phyloP scores from a whole-genome alignment of 2,329 filamentous ascomycete genomes.

The Cercospora sp. region DNA sequence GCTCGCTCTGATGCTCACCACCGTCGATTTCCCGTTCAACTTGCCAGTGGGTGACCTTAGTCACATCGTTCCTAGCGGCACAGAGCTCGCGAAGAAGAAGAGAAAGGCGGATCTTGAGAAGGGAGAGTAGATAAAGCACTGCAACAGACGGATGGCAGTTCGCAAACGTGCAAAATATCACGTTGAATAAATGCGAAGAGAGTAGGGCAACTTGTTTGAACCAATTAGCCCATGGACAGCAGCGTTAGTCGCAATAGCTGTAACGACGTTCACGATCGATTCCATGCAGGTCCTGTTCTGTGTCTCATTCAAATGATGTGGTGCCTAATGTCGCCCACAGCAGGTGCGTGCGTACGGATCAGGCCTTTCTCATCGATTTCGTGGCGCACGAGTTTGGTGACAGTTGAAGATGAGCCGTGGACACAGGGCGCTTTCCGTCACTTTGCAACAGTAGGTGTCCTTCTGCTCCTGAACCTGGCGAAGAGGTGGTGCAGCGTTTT shows the following conservation, averaged over 20 bases:
- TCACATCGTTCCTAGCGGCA: conserved; percentile 20
- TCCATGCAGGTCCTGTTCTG: not conserved
- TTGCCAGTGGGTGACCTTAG: conserved; percentile 28
- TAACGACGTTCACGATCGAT: not conserved
- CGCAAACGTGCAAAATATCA: not conserved
- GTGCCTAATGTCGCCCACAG: not conserved
- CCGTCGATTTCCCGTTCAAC: conserved; percentile 25
- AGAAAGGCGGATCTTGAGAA: conserved; percentile 20
- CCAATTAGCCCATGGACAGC: not conserved
- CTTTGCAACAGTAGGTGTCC: not conserved
- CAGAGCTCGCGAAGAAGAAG: conserved; percentile 24
- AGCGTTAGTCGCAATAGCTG: not conserved
- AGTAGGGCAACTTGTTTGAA: not conserved
- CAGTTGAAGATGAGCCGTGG: not conserved
- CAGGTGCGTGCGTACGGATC: not conserved
- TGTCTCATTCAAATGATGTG: not conserved
- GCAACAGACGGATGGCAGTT: not conserved
- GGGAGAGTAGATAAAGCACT: not conserved
- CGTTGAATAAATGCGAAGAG: not conserved
- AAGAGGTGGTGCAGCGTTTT: too few species aligned
- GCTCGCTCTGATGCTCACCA: conserved; percentile 25
- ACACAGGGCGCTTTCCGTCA: not conserved
- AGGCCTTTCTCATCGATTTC: not conserved
- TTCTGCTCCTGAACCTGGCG: not conserved
- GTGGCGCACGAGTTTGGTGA: not conserved